Evolutionary conservation across 257 asterid species (phyloP).

Genomic region (Solanum clarkiae): DNA sequence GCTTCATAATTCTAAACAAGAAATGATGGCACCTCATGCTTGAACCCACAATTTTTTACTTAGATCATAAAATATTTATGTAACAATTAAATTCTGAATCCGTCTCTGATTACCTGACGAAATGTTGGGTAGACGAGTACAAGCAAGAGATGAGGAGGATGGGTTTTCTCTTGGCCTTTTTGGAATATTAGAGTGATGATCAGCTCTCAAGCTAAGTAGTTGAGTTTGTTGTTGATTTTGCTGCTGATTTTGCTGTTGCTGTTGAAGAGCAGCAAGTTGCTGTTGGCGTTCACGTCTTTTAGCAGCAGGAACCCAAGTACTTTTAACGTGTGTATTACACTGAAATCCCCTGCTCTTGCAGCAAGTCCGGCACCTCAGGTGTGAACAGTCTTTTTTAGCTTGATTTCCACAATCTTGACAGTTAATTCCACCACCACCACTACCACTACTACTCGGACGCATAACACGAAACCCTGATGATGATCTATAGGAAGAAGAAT

Average conservation of each 20-base stretch:
- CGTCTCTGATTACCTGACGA: constrained; percentile 28
- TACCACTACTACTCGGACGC: background rate
- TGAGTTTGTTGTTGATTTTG: constrained; percentile 3
- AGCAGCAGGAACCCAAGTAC: constrained; percentile 80
- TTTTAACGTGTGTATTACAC: constrained; percentile 57
- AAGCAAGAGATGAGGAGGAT: constrained; percentile 23
- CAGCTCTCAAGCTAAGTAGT: constrained; percentile 17
- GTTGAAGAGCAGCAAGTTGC: constrained; percentile 20
- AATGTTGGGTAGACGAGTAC: constrained; percentile 33
- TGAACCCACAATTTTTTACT: background rate
- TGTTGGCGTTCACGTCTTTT: constrained; percentile 58
- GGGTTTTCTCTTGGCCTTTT: constrained; percentile 39
- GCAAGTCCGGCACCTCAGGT: constrained; percentile 60
- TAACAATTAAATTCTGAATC: background rate
- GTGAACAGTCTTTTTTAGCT: constrained; percentile 63
- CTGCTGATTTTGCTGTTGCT: background rate
- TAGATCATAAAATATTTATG: too few species aligned
- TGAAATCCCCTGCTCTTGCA: constrained; percentile 66
- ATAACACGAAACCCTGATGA: constrained; percentile 30
- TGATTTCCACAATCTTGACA: constrained; percentile 76
- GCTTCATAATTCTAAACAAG: background rate
- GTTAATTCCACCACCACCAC: constrained; percentile 27
- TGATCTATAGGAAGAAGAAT: background rate
- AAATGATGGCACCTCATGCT: background rate
- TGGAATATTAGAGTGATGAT: constrained; percentile 4